Evolutionary conservation across 306 rosid genomes (phyloP), one percentile per base, ranked within the genome.

Genomic region (Rosa persica): DNA sequence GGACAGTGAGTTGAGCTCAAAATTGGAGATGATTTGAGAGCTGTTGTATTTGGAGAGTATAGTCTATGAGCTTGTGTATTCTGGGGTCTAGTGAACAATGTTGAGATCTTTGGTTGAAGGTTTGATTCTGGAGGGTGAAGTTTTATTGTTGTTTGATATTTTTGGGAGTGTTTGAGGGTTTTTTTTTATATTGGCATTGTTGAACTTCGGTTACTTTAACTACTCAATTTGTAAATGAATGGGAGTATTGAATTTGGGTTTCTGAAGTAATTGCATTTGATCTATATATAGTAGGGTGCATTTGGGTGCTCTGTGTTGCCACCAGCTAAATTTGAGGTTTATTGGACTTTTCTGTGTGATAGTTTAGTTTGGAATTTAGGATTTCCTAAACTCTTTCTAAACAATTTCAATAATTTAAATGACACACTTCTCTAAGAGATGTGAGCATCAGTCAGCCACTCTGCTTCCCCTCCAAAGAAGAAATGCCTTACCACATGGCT

Each of bases 1-100:
- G 51, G 71, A 27, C n/a, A n/a, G n/a, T 23, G 72, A 76, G 1
- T 46, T 46, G 47, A 62, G 54, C 48, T 76, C 58, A 60, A 42
- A 25, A 39, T 80, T 60, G 44, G 58, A 67, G 79, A 76, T 30
- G 38, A 34, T 36, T 73, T 60, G 46, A 64, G 54, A 73, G 81
- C 47, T 44, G 61, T 66, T 25, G 23, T 30, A 30, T 30, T 30
- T 23, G 72, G 60, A 71, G 39, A 52, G 57, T 27, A 39, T 65
- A 60, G 70, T 60, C 11, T 70, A 13, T 64, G 78, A 52, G 66
- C 49, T 79, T 30, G 44, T 78, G 34, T 68, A 17, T 62, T 48
- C 13, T 39, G 27, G 66, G 67, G 39, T 27, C 46, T 49, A 34
- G 27, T 51, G 74, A 49, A 44, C 67, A 80, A 84, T 75, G 61